Evolutionary conservation across 352 stramenopile species (phyloP).

Genomic region (Discostella stelligera): DNA sequence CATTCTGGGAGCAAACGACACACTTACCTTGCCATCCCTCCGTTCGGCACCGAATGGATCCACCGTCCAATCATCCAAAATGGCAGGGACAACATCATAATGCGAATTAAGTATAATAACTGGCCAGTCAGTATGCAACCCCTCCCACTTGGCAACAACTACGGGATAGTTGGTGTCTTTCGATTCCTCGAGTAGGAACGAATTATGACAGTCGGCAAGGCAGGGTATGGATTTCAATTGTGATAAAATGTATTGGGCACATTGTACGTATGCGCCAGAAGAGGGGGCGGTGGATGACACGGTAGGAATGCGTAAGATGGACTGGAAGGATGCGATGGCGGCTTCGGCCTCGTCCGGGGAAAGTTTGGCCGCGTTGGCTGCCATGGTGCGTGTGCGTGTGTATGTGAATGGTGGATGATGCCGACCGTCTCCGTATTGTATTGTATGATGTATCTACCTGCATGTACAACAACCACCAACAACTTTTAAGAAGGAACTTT

Average conservation of each 20-base stretch:
- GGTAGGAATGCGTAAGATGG: constrained; percentile 65
- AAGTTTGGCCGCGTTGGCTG: constrained; percentile 11
- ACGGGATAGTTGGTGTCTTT: constrained; percentile 67
- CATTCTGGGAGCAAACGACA: constrained; percentile 31
- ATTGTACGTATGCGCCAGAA: constrained; percentile 63
- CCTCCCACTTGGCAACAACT: constrained; percentile 89
- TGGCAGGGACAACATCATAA: constrained; percentile 95
- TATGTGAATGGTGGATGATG: too few relatives aligned
- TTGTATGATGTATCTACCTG: too few relatives aligned
- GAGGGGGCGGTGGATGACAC: constrained; percentile 55
- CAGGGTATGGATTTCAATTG: constrained; percentile 47
- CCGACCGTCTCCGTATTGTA: too few relatives aligned
- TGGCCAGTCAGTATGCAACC: constrained; percentile 84
- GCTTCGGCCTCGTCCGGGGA: constrained; percentile 43
- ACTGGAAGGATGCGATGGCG: constrained; percentile 55
- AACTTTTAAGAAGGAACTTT: too few relatives aligned
- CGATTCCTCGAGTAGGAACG: constrained; percentile 53
- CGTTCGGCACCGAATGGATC: constrained; percentile 89
- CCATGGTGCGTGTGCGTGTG: too few relatives aligned
- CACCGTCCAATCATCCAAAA: constrained; percentile 86
- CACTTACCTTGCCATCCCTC: constrained; percentile 90
- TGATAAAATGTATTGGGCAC: constrained; percentile 62
- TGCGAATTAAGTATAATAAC: constrained; percentile 92
- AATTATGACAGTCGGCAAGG: constrained; percentile 12
- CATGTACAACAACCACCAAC: too few relatives aligned